Percentiles rank a stretch among this genome's conserved stretches.
Conservation (phyloP, 2,329 filamentous ascomycete species). For the Trichoderma hamatum region DNA sequence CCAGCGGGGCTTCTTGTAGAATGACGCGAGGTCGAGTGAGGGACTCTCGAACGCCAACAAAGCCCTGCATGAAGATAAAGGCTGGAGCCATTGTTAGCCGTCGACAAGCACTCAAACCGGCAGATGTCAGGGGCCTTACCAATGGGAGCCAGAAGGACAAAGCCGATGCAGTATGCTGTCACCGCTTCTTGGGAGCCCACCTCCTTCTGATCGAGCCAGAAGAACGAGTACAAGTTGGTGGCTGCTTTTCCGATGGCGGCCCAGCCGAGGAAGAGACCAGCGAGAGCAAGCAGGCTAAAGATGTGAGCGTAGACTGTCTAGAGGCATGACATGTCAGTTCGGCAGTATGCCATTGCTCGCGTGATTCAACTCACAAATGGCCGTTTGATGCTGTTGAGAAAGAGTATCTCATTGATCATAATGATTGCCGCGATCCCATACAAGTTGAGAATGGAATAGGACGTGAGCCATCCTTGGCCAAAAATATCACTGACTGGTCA, state of each 20-base stretch:
- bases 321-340: constrained; percentile 28
- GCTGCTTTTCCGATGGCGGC: constrained; percentile 50
- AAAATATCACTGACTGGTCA: constrained; percentile 51
- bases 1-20: constrained; percentile 11
- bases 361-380: constrained; percentile 46
- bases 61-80: constrained; percentile 53
- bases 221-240: constrained; percentile 52
- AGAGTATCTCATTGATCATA: constrained; percentile 50
- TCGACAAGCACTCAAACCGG: background rate
- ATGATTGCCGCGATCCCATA: constrained; percentile 49
- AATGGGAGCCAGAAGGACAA: constrained; percentile 48
- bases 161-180: constrained; percentile 48
- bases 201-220: constrained; percentile 53
- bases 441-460: constrained; percentile 52
- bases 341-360: background rate
- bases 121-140: constrained; percentile 44
- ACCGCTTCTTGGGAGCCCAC: constrained; percentile 50
- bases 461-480: constrained; percentile 51
- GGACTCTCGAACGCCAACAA: constrained; percentile 53
- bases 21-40: constrained; percentile 35
- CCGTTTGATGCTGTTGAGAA: constrained; percentile 58
- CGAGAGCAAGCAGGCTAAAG: constrained; percentile 45
- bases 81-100: constrained; percentile 39
- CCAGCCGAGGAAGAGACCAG: constrained; percentile 54
- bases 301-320: constrained; percentile 52